Evolutionary conservation across 2,329 filamentous ascomycete genomes (phyloP), one percentile per base, ranked within the genome.

Genomic region (Curvularia sp.): DNA sequence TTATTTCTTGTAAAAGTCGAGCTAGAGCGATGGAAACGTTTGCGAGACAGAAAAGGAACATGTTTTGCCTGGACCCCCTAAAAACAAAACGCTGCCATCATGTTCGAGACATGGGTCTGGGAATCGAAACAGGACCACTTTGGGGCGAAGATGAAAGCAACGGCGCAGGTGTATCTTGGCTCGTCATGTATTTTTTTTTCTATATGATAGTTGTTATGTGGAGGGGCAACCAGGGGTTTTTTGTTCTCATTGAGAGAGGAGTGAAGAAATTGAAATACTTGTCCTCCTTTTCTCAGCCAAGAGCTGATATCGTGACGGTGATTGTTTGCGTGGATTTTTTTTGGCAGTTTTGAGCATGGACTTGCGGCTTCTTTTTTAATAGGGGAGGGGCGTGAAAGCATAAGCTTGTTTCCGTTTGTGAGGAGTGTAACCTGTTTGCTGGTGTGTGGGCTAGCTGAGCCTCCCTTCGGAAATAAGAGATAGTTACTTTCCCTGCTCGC

Each of bases 1-100:
- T 21, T 34, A n/a, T 34, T 18, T 15, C 13, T 19, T 49, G 36
- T 28, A 36, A 25, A 25, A 7, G 25, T 15, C 9, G 10, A 23
- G 21, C 15, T 10, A 18, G 13, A 50, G 30, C 34, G 32, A 47
- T 42, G 48, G 48, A 49, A 30, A 27, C 28, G 12, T 48, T 45
- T 54, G 27, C 45, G 42, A 25, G 41, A 25, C 25, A 39, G 42
- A 38, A 36, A 38, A 39, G 12, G 19, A 10, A 41, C 32, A 5
- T 57, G 13, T 43, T 7, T 59, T 49, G 41, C 42, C 38, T 59
- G 56, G 56, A 38, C 51, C 32, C 32, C 32, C 32, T 36, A 36
- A 36, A 36, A 5, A 23, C 36, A 46, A 52, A 36, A 51, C 38
- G 39, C 46, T 47, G 45, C 19, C 21, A 23, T 36, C 41, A 18